Base-by-base conservation (phyloP, 768 basidiomycete species). In the Leucosporidium scottii region DNA sequence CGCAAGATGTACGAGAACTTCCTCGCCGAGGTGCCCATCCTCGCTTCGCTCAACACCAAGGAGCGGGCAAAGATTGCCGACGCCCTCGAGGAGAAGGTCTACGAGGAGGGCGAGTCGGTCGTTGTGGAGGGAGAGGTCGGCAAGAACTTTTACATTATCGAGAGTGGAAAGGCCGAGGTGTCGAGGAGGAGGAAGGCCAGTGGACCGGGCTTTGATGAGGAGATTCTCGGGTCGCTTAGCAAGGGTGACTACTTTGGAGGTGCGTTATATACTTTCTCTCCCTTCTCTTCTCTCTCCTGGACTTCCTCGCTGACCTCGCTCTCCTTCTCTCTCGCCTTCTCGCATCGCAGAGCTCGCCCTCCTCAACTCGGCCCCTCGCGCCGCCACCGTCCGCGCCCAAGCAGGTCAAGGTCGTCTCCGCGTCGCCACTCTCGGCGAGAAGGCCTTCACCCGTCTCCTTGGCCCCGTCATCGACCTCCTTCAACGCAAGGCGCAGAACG, bases 201-300 rank as follows among this genome's bases (percentile, higher is more conserved):
- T 23, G 83, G 84, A 56, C 28, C 27, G 15, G 58, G 59, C 8
- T 67, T 66, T n/a, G 77, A 82, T 31, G 86, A 89, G 74, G 83
- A 90, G 59, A 80, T 83, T 20, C 89, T 98, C 17, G 88, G 88
- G 8, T 84, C 81, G 63, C 83, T 91, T 62, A 84, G 82, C 75
- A 91, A 93, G 76, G 94, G 94, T 10, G 93, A 99, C 77, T 99
- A 98, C 82, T 99, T 99, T 80, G 94, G 94, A 80, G 94, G 93
- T 93, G 72, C 77, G 86, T 75, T 61, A 34, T 15, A n/a, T 47
- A 21, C 48, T 12, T 67, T 10, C 61, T 18, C 50, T 25, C 30
- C n/a, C 39, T 50, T 25, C 55, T 30, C 51, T 30, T 9, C 36
- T 50, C 21, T n/a, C n/a, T n/a, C n/a, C n/a, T n/a, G n/a, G n/a